Percentiles rank a stretch among this genome's conserved stretches.
These are phyloP conservation scores for Rostrohypoxylon terebratum DNA, from an alignment of 495 filamentous ascomycete genomes.

Conservation along the genomic window DNA sequence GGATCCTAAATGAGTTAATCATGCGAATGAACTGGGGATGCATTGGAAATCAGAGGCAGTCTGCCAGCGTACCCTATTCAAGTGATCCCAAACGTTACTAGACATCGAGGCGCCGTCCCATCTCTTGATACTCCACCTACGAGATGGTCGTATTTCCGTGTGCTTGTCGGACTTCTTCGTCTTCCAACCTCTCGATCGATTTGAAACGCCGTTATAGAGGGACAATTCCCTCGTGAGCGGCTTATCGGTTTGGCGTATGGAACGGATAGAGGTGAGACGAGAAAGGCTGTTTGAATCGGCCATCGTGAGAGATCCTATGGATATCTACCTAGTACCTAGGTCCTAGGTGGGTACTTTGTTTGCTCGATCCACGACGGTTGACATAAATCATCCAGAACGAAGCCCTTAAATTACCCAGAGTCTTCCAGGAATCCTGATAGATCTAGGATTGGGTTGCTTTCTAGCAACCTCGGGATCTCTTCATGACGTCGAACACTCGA, in stretches of 20 bases:
- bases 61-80: conserved; percentile 60
- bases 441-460: background rate
- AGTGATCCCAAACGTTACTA: conserved; percentile 63
- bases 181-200: conserved; percentile 45
- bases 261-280: background rate
- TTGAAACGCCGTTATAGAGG: conserved; percentile 45
- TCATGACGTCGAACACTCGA: conserved; percentile 6
- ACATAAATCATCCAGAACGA: background rate
- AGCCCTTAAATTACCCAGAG: background rate
- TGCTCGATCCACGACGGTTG: background rate
- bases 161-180: conserved; percentile 38
- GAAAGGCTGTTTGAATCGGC: background rate
- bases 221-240: conserved; percentile 15
- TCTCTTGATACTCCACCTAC: conserved; percentile 53
- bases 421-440: conserved; percentile 1
- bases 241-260: conserved; percentile 3
- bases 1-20: conserved; percentile 58
- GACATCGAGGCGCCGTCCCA: conserved; percentile 68
- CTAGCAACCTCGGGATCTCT: background rate
- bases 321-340: too few species aligned
- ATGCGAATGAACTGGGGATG: background rate
- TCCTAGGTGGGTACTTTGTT: background rate
- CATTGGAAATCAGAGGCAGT: background rate
- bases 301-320: conserved; percentile 10
- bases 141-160: conserved; percentile 33